phyloP scores from a whole-genome alignment of 352 stramenopile species.

The Phytophthora multivora region DNA sequence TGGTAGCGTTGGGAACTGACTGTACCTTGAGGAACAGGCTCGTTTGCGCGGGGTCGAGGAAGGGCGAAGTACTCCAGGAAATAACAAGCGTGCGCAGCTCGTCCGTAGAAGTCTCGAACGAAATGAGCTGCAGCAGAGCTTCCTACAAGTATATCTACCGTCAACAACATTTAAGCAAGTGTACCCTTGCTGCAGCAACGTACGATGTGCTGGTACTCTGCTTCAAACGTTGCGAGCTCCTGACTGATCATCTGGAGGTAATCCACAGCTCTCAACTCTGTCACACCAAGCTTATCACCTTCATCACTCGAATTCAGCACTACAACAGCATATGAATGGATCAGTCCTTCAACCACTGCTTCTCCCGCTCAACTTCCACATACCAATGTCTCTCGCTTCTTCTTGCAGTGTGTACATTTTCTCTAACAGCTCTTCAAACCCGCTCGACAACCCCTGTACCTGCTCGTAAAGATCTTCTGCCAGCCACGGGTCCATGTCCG shows the following conservation, averaged over 20 bases:
- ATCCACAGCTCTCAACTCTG: slow-evolving; percentile 49
- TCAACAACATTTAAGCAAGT: slow-evolving; percentile 3
- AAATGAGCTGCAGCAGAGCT: slow-evolving; percentile 61
- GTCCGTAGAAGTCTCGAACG: slow-evolving; percentile 73
- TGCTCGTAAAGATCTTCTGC: slow-evolving; percentile 71
- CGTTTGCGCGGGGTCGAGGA: slow-evolving; percentile 59
- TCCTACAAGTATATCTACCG: slow-evolving; percentile 41
- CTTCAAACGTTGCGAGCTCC: slow-evolving; percentile 73
- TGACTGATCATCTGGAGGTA: slow-evolving; percentile 77
- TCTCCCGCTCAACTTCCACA: slow-evolving; percentile 1
- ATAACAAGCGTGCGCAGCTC: slow-evolving; percentile 79
- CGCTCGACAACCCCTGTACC: slow-evolving; percentile 48
- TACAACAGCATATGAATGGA: slow-evolving; percentile 3
- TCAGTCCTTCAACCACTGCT: not conserved
- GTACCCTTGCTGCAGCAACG: slow-evolving; percentile 12
- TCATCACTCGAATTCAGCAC: slow-evolving; percentile 10
- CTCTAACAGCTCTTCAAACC: slow-evolving; percentile 57
- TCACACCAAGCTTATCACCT: slow-evolving; percentile 11
- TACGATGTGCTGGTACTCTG: slow-evolving; percentile 85
- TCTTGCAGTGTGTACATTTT: slow-evolving; percentile 65
- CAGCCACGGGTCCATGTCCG: slow-evolving; percentile 69
- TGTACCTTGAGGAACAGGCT: slow-evolving; percentile 59
- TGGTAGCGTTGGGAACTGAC: not conserved
- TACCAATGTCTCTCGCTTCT: slow-evolving; percentile 44
- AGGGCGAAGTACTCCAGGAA: slow-evolving; percentile 82